These are phyloP conservation scores for Ophiorrhiza pumila DNA, from an alignment of 257 asterid genomes.

Conservation along the genomic window DNA sequence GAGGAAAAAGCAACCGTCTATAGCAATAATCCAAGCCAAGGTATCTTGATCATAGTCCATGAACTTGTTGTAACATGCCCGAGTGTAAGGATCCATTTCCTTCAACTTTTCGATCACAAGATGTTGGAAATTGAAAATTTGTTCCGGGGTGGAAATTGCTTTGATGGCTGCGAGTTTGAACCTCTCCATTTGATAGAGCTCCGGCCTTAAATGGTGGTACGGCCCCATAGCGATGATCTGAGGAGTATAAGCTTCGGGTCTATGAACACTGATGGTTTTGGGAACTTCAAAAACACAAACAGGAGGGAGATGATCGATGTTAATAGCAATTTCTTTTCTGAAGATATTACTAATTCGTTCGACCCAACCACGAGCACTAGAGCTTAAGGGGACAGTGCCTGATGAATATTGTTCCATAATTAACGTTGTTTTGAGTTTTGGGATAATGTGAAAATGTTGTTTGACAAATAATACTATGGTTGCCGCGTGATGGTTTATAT, in stretches of 20 bases:
- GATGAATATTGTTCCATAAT: slow-evolving; percentile 6
- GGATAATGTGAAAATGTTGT: neutral
- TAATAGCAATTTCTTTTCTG: slow-evolving; percentile 18
- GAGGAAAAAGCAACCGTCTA: slow-evolving; percentile 44
- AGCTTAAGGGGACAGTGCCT: slow-evolving; percentile 16
- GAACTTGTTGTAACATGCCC: slow-evolving; percentile 41
- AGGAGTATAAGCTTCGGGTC: slow-evolving; percentile 47
- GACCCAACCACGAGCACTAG: slow-evolving; percentile 30
- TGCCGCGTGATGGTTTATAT: neutral
- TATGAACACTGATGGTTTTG: slow-evolving; percentile 18
- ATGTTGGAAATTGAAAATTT: slow-evolving; percentile 17
- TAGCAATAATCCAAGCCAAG: slow-evolving; percentile 41
- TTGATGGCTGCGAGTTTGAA: slow-evolving; percentile 37
- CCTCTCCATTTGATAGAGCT: slow-evolving; percentile 39
- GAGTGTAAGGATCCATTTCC: slow-evolving; percentile 26
- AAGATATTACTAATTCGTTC: slow-evolving; percentile 26
- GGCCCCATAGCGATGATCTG: slow-evolving; percentile 44
- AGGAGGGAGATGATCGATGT: slow-evolving; percentile 31
- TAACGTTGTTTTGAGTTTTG: neutral
- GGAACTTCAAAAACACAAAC: slow-evolving; percentile 41
- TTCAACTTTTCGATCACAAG: slow-evolving; percentile 26
- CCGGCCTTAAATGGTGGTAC: slow-evolving; percentile 46
- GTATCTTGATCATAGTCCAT: slow-evolving; percentile 37
- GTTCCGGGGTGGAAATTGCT: slow-evolving; percentile 19
- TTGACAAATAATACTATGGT: neutral